phyloP scores from a whole-genome alignment of 805 yeast species.

The Kuraishia ogatae region DNA sequence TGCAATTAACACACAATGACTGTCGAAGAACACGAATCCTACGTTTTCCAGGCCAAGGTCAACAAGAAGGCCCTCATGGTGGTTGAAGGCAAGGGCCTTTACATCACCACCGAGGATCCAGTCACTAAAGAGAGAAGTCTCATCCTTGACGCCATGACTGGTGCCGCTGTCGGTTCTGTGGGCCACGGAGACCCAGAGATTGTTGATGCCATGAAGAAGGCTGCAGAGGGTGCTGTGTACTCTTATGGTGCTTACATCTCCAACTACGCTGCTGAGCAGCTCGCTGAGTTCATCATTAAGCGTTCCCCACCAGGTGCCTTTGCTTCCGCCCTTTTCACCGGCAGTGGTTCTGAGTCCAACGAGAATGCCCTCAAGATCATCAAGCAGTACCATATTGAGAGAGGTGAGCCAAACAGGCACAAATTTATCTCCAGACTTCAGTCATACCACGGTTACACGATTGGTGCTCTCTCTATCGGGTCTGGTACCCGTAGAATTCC shows the following conservation, averaged over 20 bases:
- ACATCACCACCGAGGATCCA: slow-evolving; percentile 32
- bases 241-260: slow-evolving; percentile 25
- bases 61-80: slow-evolving; percentile 28
- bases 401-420: slow-evolving; percentile 29
- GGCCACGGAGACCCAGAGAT: slow-evolving; percentile 36
- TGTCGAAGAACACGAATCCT: slow-evolving; percentile 21
- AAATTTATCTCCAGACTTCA: slow-evolving; percentile 33
- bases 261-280: slow-evolving; percentile 31
- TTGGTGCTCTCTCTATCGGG: slow-evolving; percentile 35
- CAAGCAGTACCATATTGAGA: slow-evolving; percentile 35
- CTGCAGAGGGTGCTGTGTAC: slow-evolving; percentile 27
- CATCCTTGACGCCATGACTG: slow-evolving; percentile 37
- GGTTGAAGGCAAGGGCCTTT: slow-evolving; percentile 32
- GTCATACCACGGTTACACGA: slow-evolving; percentile 41
- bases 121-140: slow-evolving; percentile 25
- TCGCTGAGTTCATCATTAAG: slow-evolving; percentile 34
- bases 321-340: slow-evolving; percentile 38
- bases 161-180: slow-evolving; percentile 44
- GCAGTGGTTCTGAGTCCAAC: slow-evolving; percentile 75
- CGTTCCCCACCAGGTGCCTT: slow-evolving; percentile 29
- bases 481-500: slow-evolving; percentile 25
- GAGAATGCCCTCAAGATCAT: slow-evolving; percentile 75
- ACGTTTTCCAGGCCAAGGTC: slow-evolving; percentile 35
- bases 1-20: slow-evolving; percentile 12
- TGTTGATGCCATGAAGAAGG: slow-evolving; percentile 27